These are phyloP conservation scores for Yarrowia yakushimensis DNA, from an alignment of 805 yeast genomes.

Conservation along the genomic window DNA sequence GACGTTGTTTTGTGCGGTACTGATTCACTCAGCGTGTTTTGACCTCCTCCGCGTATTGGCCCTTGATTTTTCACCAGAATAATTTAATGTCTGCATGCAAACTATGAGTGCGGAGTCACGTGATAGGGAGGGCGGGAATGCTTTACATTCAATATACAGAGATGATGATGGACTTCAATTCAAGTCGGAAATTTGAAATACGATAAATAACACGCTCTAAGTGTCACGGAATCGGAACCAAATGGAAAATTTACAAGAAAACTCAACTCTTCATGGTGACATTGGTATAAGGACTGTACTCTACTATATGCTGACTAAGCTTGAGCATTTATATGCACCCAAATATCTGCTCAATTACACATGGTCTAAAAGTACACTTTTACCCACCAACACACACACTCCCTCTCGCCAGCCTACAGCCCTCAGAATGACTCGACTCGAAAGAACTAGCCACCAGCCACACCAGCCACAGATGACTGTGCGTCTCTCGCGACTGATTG, in stretches of 20 bases:
- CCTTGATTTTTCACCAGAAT: conserved; percentile 3
- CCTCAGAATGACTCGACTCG: neutral
- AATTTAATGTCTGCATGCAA: conserved; percentile 12
- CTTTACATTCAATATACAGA: too few species aligned
- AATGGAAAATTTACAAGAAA: too few species aligned
- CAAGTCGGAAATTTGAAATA: too few species aligned
- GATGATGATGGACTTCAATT: too few species aligned
- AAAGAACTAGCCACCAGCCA: conserved; percentile 18
- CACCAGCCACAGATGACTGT: conserved; percentile 19
- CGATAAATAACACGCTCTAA: neutral
- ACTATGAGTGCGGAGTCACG: neutral
- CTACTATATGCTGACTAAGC: too few species aligned
- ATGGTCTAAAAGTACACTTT: neutral
- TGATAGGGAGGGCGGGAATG: neutral
- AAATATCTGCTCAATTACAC: conserved; percentile 1
- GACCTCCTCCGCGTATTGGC: conserved; percentile 6
- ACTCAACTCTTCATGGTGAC: too few species aligned
- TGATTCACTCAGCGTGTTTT: neutral
- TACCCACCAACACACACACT: neutral
- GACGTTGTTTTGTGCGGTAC: neutral
- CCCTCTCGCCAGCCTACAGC: neutral
- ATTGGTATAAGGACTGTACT: too few species aligned
- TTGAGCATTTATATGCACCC: neutral
- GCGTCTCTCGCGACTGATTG: neutral
- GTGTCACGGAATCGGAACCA: too few species aligned